A percentile compares a stretch with the other conserved stretches of the same genome.
phyloP scores from a whole-genome alignment of 2,329 filamentous ascomycete species.

The Pezicula radicicola region DNA sequence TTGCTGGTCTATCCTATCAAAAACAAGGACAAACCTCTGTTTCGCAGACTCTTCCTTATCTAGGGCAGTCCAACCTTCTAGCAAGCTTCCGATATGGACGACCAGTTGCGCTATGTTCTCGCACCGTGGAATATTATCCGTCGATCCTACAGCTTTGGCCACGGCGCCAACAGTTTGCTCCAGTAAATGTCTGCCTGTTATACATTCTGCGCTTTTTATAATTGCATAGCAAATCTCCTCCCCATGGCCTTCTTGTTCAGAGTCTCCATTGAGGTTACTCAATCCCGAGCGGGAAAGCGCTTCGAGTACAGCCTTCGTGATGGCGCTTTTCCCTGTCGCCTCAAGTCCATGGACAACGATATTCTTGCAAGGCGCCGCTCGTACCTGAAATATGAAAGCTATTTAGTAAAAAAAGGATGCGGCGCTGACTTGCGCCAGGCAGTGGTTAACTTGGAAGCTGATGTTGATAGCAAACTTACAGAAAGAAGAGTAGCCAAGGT shows the following conservation, averaged over 20 bases:
- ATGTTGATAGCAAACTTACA: constrained; percentile 35
- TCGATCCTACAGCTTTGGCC: constrained; percentile 45
- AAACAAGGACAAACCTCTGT: constrained; percentile 71
- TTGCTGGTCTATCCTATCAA: constrained; percentile 85
- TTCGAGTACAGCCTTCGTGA: constrained; percentile 61
- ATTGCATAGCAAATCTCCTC: constrained; percentile 52
- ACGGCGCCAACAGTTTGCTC: constrained; percentile 66
- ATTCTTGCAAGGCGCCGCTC: constrained; percentile 36
- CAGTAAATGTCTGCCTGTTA: constrained; percentile 74
- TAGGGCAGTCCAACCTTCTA: constrained; percentile 32
- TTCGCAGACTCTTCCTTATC: constrained; percentile 21
- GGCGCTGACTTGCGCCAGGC: neutral
- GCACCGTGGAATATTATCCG: constrained; percentile 58
- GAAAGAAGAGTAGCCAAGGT: constrained; percentile 51
- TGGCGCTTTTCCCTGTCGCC: constrained; percentile 79
- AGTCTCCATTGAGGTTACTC: constrained; percentile 52
- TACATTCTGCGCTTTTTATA: constrained; percentile 70
- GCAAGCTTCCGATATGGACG: constrained; percentile 66
- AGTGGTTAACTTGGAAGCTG: neutral
- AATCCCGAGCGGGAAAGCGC: constrained; percentile 42
- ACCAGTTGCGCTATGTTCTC: constrained; percentile 77
- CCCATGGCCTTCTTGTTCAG: constrained; percentile 46
- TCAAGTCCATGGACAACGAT: constrained; percentile 81
- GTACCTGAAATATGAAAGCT: constrained; percentile 8
- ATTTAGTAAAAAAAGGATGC: neutral